Percentiles rank a stretch among this genome's conserved stretches.
Evolutionary conservation across 352 stramenopile genomes (phyloP).

Genomic region (Globisporangium alternatum): DNA sequence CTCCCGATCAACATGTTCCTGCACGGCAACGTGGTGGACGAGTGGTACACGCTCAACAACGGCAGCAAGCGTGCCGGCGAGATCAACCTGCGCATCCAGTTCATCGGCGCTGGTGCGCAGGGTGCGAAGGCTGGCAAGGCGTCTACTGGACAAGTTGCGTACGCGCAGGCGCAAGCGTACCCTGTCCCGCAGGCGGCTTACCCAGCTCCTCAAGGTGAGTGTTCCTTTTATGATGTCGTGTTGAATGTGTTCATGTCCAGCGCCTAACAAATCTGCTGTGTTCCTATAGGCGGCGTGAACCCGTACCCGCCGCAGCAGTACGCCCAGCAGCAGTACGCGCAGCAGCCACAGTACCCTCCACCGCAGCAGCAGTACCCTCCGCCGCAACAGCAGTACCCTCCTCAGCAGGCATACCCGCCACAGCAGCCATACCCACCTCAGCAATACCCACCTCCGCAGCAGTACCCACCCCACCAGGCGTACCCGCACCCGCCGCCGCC

Average conservation of each 20-base stretch:
- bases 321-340: conserved; percentile 15
- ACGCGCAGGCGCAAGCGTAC: conserved; percentile 35
- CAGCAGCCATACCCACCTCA: conserved; percentile 19
- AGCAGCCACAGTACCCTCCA: conserved; percentile 14
- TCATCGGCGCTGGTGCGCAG: conserved; percentile 27
- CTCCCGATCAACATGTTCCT: conserved; percentile 78
- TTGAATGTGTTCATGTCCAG: neutral
- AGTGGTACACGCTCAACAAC: conserved; percentile 83
- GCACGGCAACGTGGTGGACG: conserved; percentile 57
- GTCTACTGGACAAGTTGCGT: conserved; percentile 7
- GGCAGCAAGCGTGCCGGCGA: conserved; percentile 53
- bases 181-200: conserved; percentile 23
- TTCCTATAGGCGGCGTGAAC: conserved; percentile 2
- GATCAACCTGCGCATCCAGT: conserved; percentile 82
- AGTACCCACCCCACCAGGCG: conserved; percentile 20
- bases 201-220: conserved; percentile 8
- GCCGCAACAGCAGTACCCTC: conserved; percentile 22
- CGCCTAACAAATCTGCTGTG: neutral
- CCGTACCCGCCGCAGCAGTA: conserved; percentile 8
- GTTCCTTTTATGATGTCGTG: neutral
- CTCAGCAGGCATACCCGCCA: conserved; percentile 15
- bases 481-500: conserved; percentile 25
- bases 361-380: conserved; percentile 16
- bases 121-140: neutral
- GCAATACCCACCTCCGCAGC: conserved; percentile 19